Conservation (phyloP, 345 rosid species). For the Erysimum cheiranthoides region DNA sequence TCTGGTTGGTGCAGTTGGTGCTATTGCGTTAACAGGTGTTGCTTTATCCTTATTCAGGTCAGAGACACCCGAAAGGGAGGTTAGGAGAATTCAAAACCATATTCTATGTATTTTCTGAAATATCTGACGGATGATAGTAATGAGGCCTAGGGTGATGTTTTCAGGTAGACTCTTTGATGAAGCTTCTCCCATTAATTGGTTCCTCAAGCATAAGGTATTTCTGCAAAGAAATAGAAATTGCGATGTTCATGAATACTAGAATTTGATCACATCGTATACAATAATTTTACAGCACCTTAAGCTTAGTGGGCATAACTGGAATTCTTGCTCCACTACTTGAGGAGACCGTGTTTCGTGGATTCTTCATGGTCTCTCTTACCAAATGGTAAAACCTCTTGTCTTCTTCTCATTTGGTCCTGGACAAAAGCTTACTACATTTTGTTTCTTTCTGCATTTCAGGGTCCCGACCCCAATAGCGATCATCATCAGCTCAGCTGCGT, state of each 20-base stretch:
- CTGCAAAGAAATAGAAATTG: background rate
- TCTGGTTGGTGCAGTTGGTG: conserved; percentile 46
- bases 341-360: conserved; percentile 95
- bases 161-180: conserved; percentile 50
- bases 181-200: conserved; percentile 49
- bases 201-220: conserved; percentile 48
- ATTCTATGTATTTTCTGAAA: background rate
- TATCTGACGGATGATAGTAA: conserved; percentile 12
- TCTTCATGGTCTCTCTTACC: conserved; percentile 90
- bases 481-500: conserved; percentile 84
- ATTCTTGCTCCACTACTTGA: conserved; percentile 93
- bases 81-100: conserved; percentile 17
- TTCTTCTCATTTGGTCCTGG: background rate
- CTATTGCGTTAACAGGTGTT: conserved; percentile 47
- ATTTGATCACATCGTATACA: conserved; percentile 11
- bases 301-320: conserved; percentile 87
- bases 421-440: conserved; percentile 17
- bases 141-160: conserved; percentile 32
- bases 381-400: conserved; percentile 61
- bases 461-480: conserved; percentile 86
- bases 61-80: conserved; percentile 49
- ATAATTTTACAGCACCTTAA: conserved; percentile 67
- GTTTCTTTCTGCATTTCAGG: conserved; percentile 48
- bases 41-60: conserved; percentile 45
- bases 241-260: background rate